Percentiles rank a stretch among this genome's conserved stretches.
These are phyloP conservation scores for Penicillium sp. DNA, from an alignment of 2,329 filamentous ascomycete species.

Conservation along the genomic window DNA sequence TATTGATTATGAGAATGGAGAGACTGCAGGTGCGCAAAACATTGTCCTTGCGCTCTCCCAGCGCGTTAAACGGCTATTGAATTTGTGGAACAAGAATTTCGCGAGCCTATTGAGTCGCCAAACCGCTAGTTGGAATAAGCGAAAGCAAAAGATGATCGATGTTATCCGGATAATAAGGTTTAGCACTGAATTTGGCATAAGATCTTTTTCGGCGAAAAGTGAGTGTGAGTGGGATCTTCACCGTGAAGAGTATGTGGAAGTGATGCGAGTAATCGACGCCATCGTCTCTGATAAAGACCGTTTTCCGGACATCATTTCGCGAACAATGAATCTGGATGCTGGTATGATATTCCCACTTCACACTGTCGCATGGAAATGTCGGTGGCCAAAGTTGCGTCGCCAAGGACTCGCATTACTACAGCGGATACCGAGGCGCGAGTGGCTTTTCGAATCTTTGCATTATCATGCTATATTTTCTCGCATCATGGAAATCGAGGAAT, in stretches of 20 bases:
- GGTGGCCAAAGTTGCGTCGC: conserved; percentile 24
- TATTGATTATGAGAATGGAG: not conserved
- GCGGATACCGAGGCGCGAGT: conserved; percentile 20
- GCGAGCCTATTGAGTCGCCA: conserved; percentile 11
- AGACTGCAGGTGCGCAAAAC: not conserved
- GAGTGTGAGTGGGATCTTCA: conserved; percentile 22
- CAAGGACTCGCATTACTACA: conserved; percentile 19
- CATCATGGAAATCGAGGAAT: conserved; percentile 25
- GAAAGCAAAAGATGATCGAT: conserved; percentile 11
- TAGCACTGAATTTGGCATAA: conserved; percentile 4
- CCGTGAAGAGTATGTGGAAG: conserved; percentile 12
- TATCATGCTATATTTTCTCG: conserved; percentile 22
- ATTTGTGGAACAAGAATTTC: conserved; percentile 13
- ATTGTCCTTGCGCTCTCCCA: not conserved
- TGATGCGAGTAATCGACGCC: conserved; percentile 9
- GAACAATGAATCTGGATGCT: conserved; percentile 18
- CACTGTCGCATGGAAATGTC: conserved; percentile 27
- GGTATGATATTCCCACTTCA: conserved; percentile 25
- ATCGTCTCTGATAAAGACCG: conserved; percentile 11
- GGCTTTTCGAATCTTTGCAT: conserved; percentile 17
- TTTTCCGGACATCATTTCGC: conserved; percentile 15
- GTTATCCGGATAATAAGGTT: conserved; percentile 15
- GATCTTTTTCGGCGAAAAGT: conserved; percentile 3
- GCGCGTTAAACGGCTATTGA: not conserved
- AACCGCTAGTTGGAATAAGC: conserved; percentile 5